phyloP scores from a whole-genome alignment of 208 protist species.

The Dictyostelium gargantuum region DNA sequence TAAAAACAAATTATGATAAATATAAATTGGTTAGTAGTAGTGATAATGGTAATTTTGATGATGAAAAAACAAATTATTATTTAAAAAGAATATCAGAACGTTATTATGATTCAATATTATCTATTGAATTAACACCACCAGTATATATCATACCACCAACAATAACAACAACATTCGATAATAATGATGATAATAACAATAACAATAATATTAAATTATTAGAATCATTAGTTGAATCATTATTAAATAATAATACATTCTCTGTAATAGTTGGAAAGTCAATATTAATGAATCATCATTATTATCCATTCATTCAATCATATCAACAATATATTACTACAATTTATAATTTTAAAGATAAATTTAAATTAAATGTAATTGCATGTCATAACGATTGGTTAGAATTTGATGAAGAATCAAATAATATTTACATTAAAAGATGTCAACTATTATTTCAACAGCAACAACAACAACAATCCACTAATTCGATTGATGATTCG shows the following conservation, averaged over 20 bases:
- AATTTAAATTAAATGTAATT: neutral
- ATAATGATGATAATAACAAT: no score
- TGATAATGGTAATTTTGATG: neutral
- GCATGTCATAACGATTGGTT: conserved; percentile 29
- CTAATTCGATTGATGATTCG: neutral
- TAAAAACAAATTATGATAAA: neutral
- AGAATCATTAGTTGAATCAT: neutral
- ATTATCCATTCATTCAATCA: conserved; percentile 21
- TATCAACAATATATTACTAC: neutral
- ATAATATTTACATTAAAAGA: neutral
- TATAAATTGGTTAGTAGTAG: no score
- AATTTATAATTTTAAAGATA: neutral
- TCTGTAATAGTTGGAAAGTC: conserved; percentile 18
- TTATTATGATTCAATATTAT: neutral
- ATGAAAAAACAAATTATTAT: neutral
- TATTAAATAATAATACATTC: neutral
- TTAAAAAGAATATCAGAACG: neutral
- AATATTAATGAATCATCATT: conserved; percentile 45
- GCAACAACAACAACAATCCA: no score
- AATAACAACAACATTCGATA: neutral
- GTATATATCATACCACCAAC: neutral
- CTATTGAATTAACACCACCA: neutral
- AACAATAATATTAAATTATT: no score
- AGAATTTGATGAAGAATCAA: neutral
- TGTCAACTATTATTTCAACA: conserved; percentile 4